These are phyloP conservation scores for Hemerocallis citrina DNA, from an alignment of 106 monocot species.

Conservation along the genomic window DNA sequence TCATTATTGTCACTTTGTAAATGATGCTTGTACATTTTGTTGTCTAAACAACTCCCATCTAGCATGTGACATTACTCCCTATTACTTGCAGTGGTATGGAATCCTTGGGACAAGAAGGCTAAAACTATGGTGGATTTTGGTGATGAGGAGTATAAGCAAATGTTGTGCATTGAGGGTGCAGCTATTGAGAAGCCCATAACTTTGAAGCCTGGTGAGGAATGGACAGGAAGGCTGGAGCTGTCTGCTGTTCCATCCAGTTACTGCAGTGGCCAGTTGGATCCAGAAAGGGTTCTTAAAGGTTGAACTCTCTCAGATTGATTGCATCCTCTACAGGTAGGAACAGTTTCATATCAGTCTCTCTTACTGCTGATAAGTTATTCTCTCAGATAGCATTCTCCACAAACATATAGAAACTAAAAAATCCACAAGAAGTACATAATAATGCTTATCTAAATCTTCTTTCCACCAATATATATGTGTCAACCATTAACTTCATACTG, in stretches of 20 bases:
- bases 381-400: too few relatives aligned
- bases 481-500: too few relatives aligned
- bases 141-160: slow-evolving; percentile 49
- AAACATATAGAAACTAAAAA: too few relatives aligned
- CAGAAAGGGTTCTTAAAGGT: slow-evolving; percentile 23
- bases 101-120: slow-evolving; percentile 60
- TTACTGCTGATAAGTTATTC: too few relatives aligned
- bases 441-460: too few relatives aligned
- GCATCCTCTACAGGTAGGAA: slow-evolving; percentile 13
- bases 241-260: slow-evolving; percentile 52
- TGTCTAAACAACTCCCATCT: background rate
- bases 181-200: slow-evolving; percentile 44
- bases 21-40: background rate
- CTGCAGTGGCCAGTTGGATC: slow-evolving; percentile 47
- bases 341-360: too few relatives aligned
- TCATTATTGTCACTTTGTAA: background rate
- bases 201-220: slow-evolving; percentile 55
- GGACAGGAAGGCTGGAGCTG: slow-evolving; percentile 45
- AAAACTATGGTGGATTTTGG: slow-evolving; percentile 50
- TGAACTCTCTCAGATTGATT: background rate
- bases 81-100: slow-evolving; percentile 42
- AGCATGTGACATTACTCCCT: background rate
- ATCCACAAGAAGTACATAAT: too few relatives aligned
- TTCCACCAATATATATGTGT: too few relatives aligned
- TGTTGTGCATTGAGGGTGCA: slow-evolving; percentile 52